These are phyloP conservation scores for Plasmodium ovale DNA, from an alignment of 169 alveolate genomes.

Conservation along the genomic window DNA sequence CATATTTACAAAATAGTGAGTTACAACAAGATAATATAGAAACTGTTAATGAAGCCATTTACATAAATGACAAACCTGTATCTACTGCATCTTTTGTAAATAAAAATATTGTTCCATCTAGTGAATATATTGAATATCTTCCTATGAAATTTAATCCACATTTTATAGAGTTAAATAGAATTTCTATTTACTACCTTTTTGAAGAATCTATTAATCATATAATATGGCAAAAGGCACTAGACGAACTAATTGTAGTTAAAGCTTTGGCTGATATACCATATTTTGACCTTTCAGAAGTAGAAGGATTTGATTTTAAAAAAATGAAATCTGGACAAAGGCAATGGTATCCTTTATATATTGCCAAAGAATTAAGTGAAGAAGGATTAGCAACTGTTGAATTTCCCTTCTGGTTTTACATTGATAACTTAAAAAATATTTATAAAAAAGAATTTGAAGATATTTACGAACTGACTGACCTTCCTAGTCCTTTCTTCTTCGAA, in stretches of 20 bases:
- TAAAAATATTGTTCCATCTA: constrained; percentile 14
- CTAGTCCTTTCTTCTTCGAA: constrained; percentile 72
- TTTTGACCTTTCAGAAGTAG: constrained; percentile 77
- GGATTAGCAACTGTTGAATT: constrained; percentile 83
- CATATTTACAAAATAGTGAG: constrained; percentile 66
- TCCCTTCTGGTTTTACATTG: constrained; percentile 80
- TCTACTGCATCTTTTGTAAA: constrained; percentile 47
- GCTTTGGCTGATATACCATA: constrained; percentile 84
- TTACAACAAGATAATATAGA: constrained; percentile 73
- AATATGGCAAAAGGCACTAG: constrained; percentile 80
- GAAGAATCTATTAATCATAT: constrained; percentile 74
- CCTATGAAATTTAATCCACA: constrained; percentile 73
- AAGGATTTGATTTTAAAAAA: constrained; percentile 81
- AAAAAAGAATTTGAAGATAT: constrained; percentile 69
- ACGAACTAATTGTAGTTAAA: constrained; percentile 82
- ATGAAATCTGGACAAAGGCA: constrained; percentile 85
- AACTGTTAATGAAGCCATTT: constrained; percentile 19
- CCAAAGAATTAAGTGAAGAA: constrained; percentile 81
- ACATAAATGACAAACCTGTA: constrained; percentile 33
- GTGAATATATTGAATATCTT: constrained; percentile 40
- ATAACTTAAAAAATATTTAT: constrained; percentile 71
- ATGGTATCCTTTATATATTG: constrained; percentile 85
- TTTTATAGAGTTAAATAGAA: constrained; percentile 53
- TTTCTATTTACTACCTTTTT: constrained; percentile 49
- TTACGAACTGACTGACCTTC: constrained; percentile 56